Evolutionary conservation across 2,329 filamentous ascomycete species (phyloP).

Genomic region (Volutella citrinella): DNA sequence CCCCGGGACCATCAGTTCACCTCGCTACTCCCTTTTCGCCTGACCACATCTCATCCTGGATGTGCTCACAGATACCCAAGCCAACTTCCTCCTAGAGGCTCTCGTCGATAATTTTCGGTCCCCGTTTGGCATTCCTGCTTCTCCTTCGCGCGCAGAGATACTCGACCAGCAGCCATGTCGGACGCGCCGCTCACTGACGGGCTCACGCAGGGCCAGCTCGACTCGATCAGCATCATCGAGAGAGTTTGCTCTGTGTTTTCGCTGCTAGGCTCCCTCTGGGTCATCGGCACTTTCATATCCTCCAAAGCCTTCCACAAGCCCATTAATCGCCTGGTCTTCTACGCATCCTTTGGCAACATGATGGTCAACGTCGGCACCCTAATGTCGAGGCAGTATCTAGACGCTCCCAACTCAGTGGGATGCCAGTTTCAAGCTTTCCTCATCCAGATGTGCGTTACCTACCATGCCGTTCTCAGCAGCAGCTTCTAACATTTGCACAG

Average conservation of each 20-base stretch:
- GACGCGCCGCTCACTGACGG: no score
- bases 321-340: constrained; percentile 85
- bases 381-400: constrained; percentile 62
- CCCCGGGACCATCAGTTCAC: no score
- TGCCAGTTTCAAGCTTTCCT: constrained; percentile 76
- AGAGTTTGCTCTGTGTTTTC: constrained; percentile 69
- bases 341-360: constrained; percentile 78
- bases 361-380: constrained; percentile 74
- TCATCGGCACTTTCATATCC: constrained; percentile 67
- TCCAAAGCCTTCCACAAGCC: constrained; percentile 74
- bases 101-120: no score
- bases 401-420: constrained; percentile 43
- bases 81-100: no score
- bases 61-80: no score
- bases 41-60: no score
- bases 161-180: constrained; percentile 15
- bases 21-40: no score
- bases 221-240: constrained; percentile 60
- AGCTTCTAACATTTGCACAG: constrained; percentile 40
- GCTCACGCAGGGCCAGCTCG: constrained; percentile 40
- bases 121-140: no score
- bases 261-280: constrained; percentile 66
- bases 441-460: constrained; percentile 69
- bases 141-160: background rate
- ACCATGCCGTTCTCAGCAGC: background rate